Evolutionary conservation across 768 basidiomycete species (phyloP), one percentile per base, ranked within the genome.

Genomic region (Trametes villosa): DNA sequence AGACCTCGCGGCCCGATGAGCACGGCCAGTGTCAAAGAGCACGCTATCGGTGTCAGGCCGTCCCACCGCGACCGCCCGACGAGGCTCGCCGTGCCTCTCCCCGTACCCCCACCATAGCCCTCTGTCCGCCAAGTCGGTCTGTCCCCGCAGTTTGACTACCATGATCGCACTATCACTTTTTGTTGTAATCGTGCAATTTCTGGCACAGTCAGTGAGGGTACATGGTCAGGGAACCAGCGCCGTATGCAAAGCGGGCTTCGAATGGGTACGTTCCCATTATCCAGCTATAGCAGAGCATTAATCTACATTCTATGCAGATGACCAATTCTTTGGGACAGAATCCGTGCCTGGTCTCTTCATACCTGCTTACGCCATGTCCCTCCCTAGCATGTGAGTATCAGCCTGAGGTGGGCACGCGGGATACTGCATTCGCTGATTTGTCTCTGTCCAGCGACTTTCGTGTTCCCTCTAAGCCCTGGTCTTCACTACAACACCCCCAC

Each of bases 341-440:
- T 29, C 61, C 61, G 27, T 63, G 61, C 27, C 40, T 63, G 13
- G 30, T 63, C 7, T 36, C 61, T 0, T 63, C 61, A 9, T 63
- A 49, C 22, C 56, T 63, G 18, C 47, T 63, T 26, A 33, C 52
- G 2, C 56, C 61, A 20, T 63, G 61, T 20, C 36, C 51, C 7
- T 7, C 61, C n/a, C 2, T 45, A 0, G 36, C 61, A 3, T 20
- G 56, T 58, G 20, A 38, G 49, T 53, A 2, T n/a, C n/a, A n/a
- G n/a, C n/a, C n/a, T n/a, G n/a, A n/a, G n/a, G n/a, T n/a, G n/a
- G n/a, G n/a, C n/a, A n/a, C n/a, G n/a, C n/a, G n/a, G n/a, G n/a
- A n/a, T n/a, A n/a, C 1, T 9, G 9, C 8, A 24, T 13, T 30
- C 3, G 40, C 17, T n/a, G 12, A 20, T n/a, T n/a, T 30, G 30